Conservation (phyloP, 2,329 filamentous ascomycete genomes). For the Pleurostoma richardsiae region DNA sequence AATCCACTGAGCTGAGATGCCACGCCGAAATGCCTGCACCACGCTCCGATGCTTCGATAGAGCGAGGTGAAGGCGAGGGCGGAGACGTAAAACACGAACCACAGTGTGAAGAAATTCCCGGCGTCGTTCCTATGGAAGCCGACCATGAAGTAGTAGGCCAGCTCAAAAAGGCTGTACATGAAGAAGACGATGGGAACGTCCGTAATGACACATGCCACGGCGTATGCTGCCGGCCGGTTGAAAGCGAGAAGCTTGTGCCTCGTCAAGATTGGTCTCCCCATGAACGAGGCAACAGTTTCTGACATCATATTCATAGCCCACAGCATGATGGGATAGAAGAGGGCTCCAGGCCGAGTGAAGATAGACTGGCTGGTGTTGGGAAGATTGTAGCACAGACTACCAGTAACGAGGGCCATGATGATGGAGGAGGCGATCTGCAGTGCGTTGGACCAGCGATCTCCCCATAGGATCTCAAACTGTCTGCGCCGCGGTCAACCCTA, state of each 20-base stretch:
- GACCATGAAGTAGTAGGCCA: not conserved
- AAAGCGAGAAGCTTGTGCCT: not conserved
- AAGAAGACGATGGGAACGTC: not conserved
- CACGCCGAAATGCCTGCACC: not conserved
- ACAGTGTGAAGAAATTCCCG: slow-evolving; percentile 1
- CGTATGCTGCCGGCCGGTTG: not conserved
- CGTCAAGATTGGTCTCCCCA: not conserved
- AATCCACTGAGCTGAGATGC: not conserved
- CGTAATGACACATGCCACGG: not conserved
- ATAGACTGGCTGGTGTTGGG: not conserved
- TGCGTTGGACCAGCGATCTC: not conserved
- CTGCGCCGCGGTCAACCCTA: not conserved
- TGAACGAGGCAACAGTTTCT: not conserved
- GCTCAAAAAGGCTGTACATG: not conserved
- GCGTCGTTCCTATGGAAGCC: not conserved
- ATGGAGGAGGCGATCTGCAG: not conserved
- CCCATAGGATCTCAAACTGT: not conserved
- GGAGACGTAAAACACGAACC: not conserved
- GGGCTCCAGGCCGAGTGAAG: not conserved
- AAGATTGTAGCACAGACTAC: not conserved
- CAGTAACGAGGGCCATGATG: not conserved
- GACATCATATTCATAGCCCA: not conserved
- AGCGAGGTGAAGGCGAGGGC: not conserved
- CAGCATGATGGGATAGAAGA: not conserved
- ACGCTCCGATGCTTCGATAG: slow-evolving; percentile 1